Evolutionary conservation across 495 filamentous ascomycete species (phyloP).

Genomic region (Glarea lozoyensis): DNA sequence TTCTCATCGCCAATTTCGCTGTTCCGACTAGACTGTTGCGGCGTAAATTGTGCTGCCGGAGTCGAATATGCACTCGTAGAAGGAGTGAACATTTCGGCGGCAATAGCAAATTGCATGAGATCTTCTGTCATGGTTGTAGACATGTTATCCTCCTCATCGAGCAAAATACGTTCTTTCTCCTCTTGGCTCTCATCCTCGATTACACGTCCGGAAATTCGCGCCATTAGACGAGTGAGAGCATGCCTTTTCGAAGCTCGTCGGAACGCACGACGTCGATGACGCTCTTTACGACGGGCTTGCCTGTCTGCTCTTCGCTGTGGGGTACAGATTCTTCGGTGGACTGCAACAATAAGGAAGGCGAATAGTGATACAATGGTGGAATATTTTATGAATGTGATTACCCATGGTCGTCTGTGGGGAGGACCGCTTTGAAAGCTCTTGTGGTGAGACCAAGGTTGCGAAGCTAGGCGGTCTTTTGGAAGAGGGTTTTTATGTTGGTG

Average conservation of each 20-base stretch:
- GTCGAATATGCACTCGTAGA: no score
- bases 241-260: slow-evolving; percentile 32
- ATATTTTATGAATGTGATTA: slow-evolving; percentile 10
- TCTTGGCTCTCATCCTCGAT: slow-evolving; percentile 10
- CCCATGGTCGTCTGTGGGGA: slow-evolving; percentile 6
- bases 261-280: slow-evolving; percentile 29
- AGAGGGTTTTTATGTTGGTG: no score
- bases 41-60: no score
- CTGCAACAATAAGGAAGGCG: slow-evolving; percentile 25
- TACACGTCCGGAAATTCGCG: slow-evolving; percentile 7
- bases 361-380: slow-evolving; percentile 22
- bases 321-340: slow-evolving; percentile 25
- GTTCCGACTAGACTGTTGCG: no score
- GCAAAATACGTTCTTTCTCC: slow-evolving; percentile 11
- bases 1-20: no score
- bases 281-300: slow-evolving; percentile 29
- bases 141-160: slow-evolving; percentile 29
- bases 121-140: no score
- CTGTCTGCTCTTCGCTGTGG: slow-evolving; percentile 10
- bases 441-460: no score
- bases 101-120: no score
- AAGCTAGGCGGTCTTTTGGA: no score
- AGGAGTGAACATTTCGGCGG: no score
- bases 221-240: slow-evolving; percentile 9
- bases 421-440: no score